Base-by-base conservation (phyloP, 352 stramenopile species). In the Phytopythium aichiense region DNA sequence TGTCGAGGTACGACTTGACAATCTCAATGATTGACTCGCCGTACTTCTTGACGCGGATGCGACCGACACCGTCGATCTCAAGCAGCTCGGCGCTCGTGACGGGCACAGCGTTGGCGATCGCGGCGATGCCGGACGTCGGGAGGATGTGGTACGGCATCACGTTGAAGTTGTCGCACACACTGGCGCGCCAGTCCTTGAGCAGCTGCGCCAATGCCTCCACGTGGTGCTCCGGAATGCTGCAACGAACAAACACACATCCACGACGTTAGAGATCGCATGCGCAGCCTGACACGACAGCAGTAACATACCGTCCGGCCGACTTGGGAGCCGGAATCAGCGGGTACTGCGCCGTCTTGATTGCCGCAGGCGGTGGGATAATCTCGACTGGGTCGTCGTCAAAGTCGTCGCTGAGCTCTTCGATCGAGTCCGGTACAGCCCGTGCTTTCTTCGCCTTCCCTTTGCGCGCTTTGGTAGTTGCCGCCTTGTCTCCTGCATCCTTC, bases 141-240 rank as follows among this genome's bases (percentile, higher is more conserved):
- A 95, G 67, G 55, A 95, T 95, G 37, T 95, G 87, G 54, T 95
- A 95, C 55, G 87, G 87, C 87, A 95, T 95, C 38, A 89, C 68
- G 56, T 92, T 91, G 38, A 87, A 85, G 56, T 78, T 92, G 67
- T 95, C 87, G 58, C 87, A 95, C 15, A 94, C 84, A 51, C 75
- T 92, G 25, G 84, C 87, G 53, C 87, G 83, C 87, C 87, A 95
- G 64, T 95, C 87, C 66, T 94, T 93, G 15, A 95, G 70, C 22
- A 95, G 60, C 50, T 94, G 87, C 2, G 81, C 81, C 37, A 95
- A 63, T 22, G 81, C 71, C 49, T 92, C 81, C 16, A 88, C 83
- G 52, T 95, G 83, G 12, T 76, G 56, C 45, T 79, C 62, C 23
- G 87, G 79, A 43, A 95, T 90, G 53, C 86, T 92, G 64, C 42